These are phyloP conservation scores for Rhizoclosmatium sp. DNA, from an alignment of 192 early-diverging fungal genomes.

Conservation along the genomic window DNA sequence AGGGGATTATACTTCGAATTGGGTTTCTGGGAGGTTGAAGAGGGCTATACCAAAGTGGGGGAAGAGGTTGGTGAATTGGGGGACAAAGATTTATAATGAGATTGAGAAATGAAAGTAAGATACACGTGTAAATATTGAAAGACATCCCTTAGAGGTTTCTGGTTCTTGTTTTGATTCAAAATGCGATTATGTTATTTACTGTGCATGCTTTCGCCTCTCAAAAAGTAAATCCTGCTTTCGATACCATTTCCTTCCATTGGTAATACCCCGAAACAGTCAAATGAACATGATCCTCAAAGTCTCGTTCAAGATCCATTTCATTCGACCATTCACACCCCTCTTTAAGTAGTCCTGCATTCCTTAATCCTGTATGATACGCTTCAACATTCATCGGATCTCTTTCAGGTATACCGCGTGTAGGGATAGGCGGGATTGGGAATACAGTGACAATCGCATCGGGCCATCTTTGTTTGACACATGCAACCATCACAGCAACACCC, in stretches of 20 bases:
- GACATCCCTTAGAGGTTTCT: no score
- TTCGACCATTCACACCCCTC: slow-evolving; percentile 8
- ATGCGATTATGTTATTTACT: no score
- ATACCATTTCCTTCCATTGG: slow-evolving; percentile 26
- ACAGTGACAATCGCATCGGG: slow-evolving; percentile 19
- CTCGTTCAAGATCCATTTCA: slow-evolving; percentile 31
- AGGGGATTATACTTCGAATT: no score
- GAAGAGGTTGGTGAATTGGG: no score
- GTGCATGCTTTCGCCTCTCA: no score
- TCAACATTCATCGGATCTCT: slow-evolving; percentile 11
- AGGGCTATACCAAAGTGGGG: no score
- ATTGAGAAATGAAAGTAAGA: no score
- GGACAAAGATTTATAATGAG: no score
- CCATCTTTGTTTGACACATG: slow-evolving; percentile 7
- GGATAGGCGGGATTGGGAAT: slow-evolving; percentile 38
- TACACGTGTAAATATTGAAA: no score
- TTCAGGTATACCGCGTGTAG: slow-evolving; percentile 2
- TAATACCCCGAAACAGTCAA: slow-evolving; percentile 27
- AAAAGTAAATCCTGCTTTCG: not conserved
- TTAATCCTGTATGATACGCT: slow-evolving; percentile 11
- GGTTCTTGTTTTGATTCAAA: no score
- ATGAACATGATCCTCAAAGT: slow-evolving; percentile 41
- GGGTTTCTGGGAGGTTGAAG: no score
- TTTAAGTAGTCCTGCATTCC: not conserved
- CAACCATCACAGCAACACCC: not conserved